Evolutionary conservation across 2,329 filamentous ascomycete genomes (phyloP).

Genomic region (Fusarium burgessii): DNA sequence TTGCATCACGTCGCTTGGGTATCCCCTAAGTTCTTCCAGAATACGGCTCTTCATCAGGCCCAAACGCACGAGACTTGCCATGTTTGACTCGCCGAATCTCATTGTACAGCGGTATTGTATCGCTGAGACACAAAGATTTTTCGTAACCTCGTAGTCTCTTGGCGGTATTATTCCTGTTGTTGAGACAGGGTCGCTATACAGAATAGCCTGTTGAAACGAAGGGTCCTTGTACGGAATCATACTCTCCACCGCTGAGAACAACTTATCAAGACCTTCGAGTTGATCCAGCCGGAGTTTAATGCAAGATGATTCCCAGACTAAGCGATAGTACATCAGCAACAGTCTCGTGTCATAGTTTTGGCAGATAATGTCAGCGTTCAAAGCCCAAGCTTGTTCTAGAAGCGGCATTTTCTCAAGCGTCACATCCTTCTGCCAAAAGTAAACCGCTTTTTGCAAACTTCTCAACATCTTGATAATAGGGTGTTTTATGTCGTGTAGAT

Average conservation of each 20-base stretch:
- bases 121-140: slow-evolving; percentile 11
- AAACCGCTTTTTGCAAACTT: neutral
- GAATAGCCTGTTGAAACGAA: neutral
- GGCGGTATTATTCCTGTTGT: neutral
- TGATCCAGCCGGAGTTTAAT: neutral
- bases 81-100: neutral
- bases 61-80: neutral
- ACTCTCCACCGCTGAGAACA: slow-evolving; percentile 6
- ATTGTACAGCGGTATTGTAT: slow-evolving; percentile 26
- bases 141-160: slow-evolving; percentile 9
- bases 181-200: neutral
- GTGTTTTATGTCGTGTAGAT: neutral
- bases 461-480: slow-evolving; percentile 6
- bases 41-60: slow-evolving; percentile 8
- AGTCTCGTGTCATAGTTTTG: slow-evolving; percentile 7
- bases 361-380: slow-evolving; percentile 17
- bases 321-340: slow-evolving; percentile 16
- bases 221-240: neutral
- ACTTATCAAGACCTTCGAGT: neutral
- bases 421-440: slow-evolving; percentile 1
- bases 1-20: neutral
- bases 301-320: slow-evolving; percentile 16
- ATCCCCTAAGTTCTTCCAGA: neutral
- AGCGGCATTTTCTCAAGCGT: neutral
- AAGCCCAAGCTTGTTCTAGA: slow-evolving; percentile 8